These are phyloP conservation scores for Oligophagozyma castellii DNA, from an alignment of 1,139 yeast species.

Conservation along the genomic window DNA sequence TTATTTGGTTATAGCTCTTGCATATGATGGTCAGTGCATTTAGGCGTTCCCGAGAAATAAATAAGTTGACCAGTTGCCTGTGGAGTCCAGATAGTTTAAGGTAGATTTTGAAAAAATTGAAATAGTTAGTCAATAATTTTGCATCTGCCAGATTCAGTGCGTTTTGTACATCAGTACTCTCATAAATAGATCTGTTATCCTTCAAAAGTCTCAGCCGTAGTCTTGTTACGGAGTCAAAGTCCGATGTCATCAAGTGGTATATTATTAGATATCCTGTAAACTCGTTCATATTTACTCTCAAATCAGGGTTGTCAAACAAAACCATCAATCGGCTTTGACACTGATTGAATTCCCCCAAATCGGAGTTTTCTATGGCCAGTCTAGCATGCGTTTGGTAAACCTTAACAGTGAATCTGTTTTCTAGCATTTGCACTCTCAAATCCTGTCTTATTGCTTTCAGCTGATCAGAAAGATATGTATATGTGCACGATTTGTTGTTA, in stretches of 20 bases:
- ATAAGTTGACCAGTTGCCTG: conserved; percentile 31
- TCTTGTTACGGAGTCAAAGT: conserved; percentile 29
- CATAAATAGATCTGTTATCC: conserved; percentile 12
- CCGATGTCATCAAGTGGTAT: conserved; percentile 68
- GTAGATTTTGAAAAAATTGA: conserved; percentile 35
- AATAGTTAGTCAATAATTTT: conserved; percentile 34
- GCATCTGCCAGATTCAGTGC: conserved; percentile 35
- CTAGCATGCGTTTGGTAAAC: conserved; percentile 84
- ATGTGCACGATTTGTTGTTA: conserved; percentile 36
- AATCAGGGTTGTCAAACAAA: conserved; percentile 34
- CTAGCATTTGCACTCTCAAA: conserved; percentile 81
- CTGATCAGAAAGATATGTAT: conserved; percentile 76
- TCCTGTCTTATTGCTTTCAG: conserved; percentile 88
- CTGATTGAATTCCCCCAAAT: conserved; percentile 89
- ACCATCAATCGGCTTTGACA: conserved; percentile 73
- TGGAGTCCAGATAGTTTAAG: conserved; percentile 25
- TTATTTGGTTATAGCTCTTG: conserved; percentile 44
- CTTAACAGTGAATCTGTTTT: conserved; percentile 57
- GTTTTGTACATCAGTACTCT: conserved; percentile 24
- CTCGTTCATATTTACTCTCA: conserved; percentile 38
- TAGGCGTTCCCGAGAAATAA: conserved; percentile 44
- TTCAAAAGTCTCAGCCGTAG: conserved; percentile 20
- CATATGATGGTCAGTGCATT: conserved; percentile 46
- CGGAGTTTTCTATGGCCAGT: conserved; percentile 70
- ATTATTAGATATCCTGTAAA: conserved; percentile 64